Evolutionary conservation across 2,329 filamentous ascomycete genomes (phyloP).

Genomic region (Trichothecium roseum): DNA sequence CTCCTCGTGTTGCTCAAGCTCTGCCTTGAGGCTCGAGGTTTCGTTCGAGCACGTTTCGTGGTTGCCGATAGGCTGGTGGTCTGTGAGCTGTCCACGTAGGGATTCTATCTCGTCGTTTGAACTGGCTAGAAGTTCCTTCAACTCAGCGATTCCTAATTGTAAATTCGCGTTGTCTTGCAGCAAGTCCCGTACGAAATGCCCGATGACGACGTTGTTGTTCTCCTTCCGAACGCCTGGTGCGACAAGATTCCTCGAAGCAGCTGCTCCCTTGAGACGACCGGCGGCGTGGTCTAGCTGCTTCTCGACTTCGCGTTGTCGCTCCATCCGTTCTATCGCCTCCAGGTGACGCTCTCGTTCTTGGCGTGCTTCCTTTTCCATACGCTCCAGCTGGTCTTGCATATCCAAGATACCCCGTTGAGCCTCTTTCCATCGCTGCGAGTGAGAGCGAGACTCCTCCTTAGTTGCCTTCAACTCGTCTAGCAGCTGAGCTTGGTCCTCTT

Average conservation of each 20-base stretch:
- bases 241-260: conserved; percentile 54
- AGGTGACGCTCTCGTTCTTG: conserved; percentile 74
- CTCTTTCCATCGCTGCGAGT: conserved; percentile 73
- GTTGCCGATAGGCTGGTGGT: conserved; percentile 58
- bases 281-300: conserved; percentile 71
- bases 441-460: conserved; percentile 66
- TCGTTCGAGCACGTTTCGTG: conserved; percentile 26
- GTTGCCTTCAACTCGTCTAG: conserved; percentile 57
- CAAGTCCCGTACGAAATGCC: conserved; percentile 91
- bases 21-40: conserved; percentile 54
- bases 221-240: conserved; percentile 28
- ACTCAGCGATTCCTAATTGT: conserved; percentile 82
- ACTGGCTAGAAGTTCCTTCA: conserved; percentile 79
- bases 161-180: conserved; percentile 91
- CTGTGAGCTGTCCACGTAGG: conserved; percentile 69
- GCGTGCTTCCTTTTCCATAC: conserved; percentile 72
- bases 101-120: conserved; percentile 92
- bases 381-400: conserved; percentile 79
- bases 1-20: conserved; percentile 43
- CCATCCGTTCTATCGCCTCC: conserved; percentile 74
- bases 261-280: conserved; percentile 69
- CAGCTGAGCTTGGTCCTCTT: conserved; percentile 68
- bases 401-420: conserved; percentile 70
- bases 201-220: conserved; percentile 63
- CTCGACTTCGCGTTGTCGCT: conserved; percentile 73